These are phyloP conservation scores for Sarocladium brachiariae DNA, from an alignment of 2,329 filamentous ascomycete genomes.

Conservation along the genomic window DNA sequence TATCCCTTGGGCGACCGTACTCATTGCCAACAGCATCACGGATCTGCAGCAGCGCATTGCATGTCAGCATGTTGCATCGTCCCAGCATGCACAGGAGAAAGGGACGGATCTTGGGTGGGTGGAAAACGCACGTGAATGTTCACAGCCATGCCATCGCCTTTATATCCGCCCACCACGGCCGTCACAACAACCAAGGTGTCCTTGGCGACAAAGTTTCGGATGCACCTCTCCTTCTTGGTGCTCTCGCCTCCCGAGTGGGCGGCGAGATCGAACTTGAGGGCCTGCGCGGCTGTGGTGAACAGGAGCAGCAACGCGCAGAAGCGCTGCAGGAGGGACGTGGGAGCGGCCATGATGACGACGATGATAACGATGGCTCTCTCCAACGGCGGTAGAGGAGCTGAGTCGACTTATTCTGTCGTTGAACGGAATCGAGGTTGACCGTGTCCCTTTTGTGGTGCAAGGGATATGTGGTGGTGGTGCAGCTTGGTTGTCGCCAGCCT, in stretches of 20 bases:
- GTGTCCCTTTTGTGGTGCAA: neutral
- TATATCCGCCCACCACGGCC: slow-evolving; percentile 74
- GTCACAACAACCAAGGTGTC: slow-evolving; percentile 96
- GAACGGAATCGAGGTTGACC: neutral
- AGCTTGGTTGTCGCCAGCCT: neutral
- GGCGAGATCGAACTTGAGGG: slow-evolving; percentile 89
- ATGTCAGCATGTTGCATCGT: slow-evolving; percentile 11
- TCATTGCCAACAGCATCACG: slow-evolving; percentile 93
- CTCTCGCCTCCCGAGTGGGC: slow-evolving; percentile 47
- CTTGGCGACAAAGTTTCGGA: slow-evolving; percentile 89
- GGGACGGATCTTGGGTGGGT: neutral
- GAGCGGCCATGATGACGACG: slow-evolving; percentile 37
- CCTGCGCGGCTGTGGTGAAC: slow-evolving; percentile 48
- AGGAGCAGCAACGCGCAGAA: slow-evolving; percentile 49
- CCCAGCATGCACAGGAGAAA: neutral
- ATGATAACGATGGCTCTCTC: neutral
- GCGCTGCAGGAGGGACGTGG: slow-evolving; percentile 48
- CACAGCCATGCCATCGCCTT: slow-evolving; percentile 85
- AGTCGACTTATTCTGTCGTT: no score
- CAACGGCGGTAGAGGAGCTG: neutral
- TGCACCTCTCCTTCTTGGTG: slow-evolving; percentile 74
- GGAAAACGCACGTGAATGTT: slow-evolving; percentile 75
- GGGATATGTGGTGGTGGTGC: neutral
- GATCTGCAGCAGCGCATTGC: slow-evolving; percentile 52
- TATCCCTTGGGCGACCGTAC: slow-evolving; percentile 84